Percentiles rank a stretch among this genome's conserved stretches.
Conservation (phyloP, 768 basidiomycete species). For the Mycena latifolia region DNA sequence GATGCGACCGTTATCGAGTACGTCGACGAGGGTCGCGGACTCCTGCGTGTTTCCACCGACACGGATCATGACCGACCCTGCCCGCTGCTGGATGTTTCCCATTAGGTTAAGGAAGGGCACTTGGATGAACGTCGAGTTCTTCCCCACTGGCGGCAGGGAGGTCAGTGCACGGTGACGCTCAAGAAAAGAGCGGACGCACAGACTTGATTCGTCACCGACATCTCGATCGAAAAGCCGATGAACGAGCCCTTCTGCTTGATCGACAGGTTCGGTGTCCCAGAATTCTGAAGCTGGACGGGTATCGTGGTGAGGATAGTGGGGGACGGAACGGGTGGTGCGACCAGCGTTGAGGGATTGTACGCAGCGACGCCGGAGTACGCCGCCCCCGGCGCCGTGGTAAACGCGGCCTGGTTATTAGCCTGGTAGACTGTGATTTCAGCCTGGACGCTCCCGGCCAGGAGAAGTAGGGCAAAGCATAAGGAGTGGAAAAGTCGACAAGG, state of each 20-base stretch:
- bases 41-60: constrained; percentile 90
- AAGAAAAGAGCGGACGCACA: constrained; percentile 50
- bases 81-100: constrained; percentile 74
- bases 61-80: constrained; percentile 71
- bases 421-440: background rate
- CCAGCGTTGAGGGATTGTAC: constrained; percentile 65
- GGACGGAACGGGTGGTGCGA: constrained; percentile 64
- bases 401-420: background rate
- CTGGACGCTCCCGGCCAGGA: background rate
- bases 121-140: constrained; percentile 51
- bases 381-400: background rate
- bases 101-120: constrained; percentile 85
- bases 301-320: constrained; percentile 58
- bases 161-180: too few relatives aligned
- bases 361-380: constrained; percentile 59
- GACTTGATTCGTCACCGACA: constrained; percentile 70
- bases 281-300: constrained; percentile 55
- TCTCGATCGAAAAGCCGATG: constrained; percentile 74
- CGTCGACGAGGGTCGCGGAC: constrained; percentile 63
- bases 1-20: constrained; percentile 54
- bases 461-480: background rate
- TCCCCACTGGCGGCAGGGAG: background rate
- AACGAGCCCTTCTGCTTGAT: constrained; percentile 54
- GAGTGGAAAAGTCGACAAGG: background rate
- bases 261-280: constrained; percentile 49